phyloP scores from a whole-genome alignment of 2,329 filamentous ascomycete species.

The Fonsecaea monophora region DNA sequence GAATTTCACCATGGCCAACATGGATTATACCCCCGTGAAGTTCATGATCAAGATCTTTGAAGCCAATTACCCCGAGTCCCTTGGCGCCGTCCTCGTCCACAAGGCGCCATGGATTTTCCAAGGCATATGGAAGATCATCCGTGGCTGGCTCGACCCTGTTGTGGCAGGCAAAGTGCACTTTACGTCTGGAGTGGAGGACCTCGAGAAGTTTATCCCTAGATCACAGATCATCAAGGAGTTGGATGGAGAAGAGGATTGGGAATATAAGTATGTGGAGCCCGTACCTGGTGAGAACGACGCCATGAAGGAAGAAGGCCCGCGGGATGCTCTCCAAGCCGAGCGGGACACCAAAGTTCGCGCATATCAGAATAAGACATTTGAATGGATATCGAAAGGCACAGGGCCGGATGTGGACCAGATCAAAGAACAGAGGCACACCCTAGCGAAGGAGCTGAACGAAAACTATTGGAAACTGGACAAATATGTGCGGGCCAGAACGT shows the following conservation, averaged over 20 bases:
- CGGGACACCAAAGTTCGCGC: constrained; percentile 71
- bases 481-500: constrained; percentile 79
- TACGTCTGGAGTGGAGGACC: constrained; percentile 68
- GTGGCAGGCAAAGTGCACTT: constrained; percentile 43
- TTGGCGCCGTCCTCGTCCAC: constrained; percentile 90
- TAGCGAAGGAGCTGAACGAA: constrained; percentile 69
- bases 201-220: constrained; percentile 76
- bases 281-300: constrained; percentile 74
- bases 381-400: constrained; percentile 70
- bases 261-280: constrained; percentile 82
- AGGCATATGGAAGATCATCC: constrained; percentile 96
- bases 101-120: constrained; percentile 98
- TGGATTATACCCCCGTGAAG: constrained; percentile 97
- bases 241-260: constrained; percentile 84
- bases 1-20: constrained; percentile 89
- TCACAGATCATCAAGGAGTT: constrained; percentile 79
- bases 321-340: constrained; percentile 68
- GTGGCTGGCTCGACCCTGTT: constrained; percentile 87
- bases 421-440: constrained; percentile 63
- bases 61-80: constrained; percentile 93
- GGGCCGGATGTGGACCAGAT: constrained; percentile 56
- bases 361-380: constrained; percentile 75
- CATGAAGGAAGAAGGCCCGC: constrained; percentile 72
- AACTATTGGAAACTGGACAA: constrained; percentile 93
- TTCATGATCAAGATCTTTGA: constrained; percentile 99